Conservation (phyloP, 2,329 filamentous ascomycete species). For the Alternaria solani region DNA sequence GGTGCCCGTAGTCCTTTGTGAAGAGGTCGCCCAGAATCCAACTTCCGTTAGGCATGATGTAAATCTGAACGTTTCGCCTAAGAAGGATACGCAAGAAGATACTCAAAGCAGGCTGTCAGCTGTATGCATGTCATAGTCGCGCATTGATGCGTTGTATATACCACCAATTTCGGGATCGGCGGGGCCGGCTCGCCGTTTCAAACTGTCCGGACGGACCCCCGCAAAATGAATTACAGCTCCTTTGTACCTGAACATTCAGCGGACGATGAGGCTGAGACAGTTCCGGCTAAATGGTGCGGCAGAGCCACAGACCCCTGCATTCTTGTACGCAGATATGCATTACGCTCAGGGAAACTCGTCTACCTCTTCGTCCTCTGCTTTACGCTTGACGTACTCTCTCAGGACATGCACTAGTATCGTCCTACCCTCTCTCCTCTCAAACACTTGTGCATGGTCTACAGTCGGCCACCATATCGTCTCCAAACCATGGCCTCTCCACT, state of each 20-base stretch:
- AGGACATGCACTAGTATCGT: conserved; percentile 36
- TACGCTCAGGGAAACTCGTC: conserved; percentile 6
- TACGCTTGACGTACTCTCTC: conserved; percentile 33
- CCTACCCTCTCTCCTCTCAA: conserved; percentile 39
- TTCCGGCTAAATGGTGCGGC: conserved; percentile 6
- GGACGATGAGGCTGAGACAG: neutral
- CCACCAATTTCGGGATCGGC: conserved; percentile 27
- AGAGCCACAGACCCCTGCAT: neutral
- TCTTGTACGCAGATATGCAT: neutral
- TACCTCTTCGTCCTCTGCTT: conserved; percentile 11
- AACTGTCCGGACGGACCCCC: conserved; percentile 31
- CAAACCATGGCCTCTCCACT: conserved; percentile 55
- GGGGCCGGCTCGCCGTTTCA: conserved; percentile 31
- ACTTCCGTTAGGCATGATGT: conserved; percentile 36
- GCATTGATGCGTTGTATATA: conserved; percentile 13
- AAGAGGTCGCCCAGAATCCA: conserved; percentile 51
- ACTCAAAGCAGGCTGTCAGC: neutral
- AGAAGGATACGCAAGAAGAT: neutral
- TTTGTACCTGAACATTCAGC: neutral
- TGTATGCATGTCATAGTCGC: neutral
- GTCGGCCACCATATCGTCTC: conserved; percentile 68
- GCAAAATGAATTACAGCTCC: conserved; percentile 11
- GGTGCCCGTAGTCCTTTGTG: conserved; percentile 48
- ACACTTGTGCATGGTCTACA: conserved; percentile 69
- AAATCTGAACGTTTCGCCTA: neutral